Evolutionary conservation across 805 yeast genomes (phyloP).

Genomic region (Starmera quercuum): DNA sequence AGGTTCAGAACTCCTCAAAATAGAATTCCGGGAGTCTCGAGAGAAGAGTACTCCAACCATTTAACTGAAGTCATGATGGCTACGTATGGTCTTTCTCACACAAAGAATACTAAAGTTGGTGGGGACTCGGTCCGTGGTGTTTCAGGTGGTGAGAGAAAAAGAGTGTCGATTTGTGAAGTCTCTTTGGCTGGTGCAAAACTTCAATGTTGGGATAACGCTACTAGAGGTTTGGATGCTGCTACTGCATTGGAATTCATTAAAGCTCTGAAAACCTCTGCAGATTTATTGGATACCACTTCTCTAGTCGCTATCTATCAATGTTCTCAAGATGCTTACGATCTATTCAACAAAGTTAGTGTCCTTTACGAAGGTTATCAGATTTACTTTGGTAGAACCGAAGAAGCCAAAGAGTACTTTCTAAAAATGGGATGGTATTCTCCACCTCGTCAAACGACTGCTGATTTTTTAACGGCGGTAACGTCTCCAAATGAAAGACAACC

Average conservation of each 20-base stretch:
- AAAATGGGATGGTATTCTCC: slow-evolving; percentile 53
- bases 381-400: slow-evolving; percentile 38
- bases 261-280: slow-evolving; percentile 45
- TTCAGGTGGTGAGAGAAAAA: slow-evolving; percentile 70
- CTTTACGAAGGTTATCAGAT: slow-evolving; percentile 52
- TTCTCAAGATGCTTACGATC: slow-evolving; percentile 46
- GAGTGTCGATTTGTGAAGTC: slow-evolving; percentile 70
- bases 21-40: slow-evolving; percentile 41
- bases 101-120: slow-evolving; percentile 59
- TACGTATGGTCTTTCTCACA: slow-evolving; percentile 44
- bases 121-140: slow-evolving; percentile 62
- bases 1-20: slow-evolving; percentile 47
- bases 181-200: slow-evolving; percentile 38
- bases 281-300: slow-evolving; percentile 42
- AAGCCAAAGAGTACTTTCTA: slow-evolving; percentile 41
- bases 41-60: slow-evolving; percentile 41
- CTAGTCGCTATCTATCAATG: slow-evolving; percentile 57
- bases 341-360: slow-evolving; percentile 45
- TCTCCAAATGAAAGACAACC: slow-evolving; percentile 43
- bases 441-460: slow-evolving; percentile 52
- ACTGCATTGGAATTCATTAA: slow-evolving; percentile 50
- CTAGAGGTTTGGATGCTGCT: slow-evolving; percentile 59
- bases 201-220: slow-evolving; percentile 55
- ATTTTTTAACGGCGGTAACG: slow-evolving; percentile 48
- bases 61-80: slow-evolving; percentile 46